Evolutionary conservation across 31 red algal species (phyloP).

Genomic region (Endocladia muricata): DNA sequence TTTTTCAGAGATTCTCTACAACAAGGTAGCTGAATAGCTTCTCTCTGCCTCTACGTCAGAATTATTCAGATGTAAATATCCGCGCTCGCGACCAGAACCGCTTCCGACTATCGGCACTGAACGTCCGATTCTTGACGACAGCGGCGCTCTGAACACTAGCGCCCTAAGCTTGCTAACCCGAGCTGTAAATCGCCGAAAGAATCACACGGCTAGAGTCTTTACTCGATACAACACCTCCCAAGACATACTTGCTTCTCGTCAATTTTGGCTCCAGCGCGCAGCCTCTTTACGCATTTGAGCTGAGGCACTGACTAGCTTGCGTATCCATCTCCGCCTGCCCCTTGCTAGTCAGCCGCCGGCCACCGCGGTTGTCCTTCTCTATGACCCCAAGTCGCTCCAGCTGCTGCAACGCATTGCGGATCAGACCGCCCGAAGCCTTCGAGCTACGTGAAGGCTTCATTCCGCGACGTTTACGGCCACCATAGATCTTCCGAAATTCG

Average conservation of each 20-base stretch:
- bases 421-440: constrained; percentile 83
- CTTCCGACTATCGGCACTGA: too few species aligned
- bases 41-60: too few species aligned
- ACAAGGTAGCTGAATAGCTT: background rate
- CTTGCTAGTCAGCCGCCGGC: constrained; percentile 81
- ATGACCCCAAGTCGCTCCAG: constrained; percentile 90
- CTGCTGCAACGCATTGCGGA: constrained; percentile 91
- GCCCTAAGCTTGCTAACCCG: too few species aligned
- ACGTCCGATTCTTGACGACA: too few species aligned
- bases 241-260: too few species aligned
- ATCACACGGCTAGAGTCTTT: too few species aligned
- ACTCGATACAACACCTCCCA: too few species aligned
- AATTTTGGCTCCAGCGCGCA: too few species aligned
- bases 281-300: constrained; percentile 40
- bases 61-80: too few species aligned
- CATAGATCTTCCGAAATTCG: constrained; percentile 87
- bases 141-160: too few species aligned
- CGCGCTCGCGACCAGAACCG: too few species aligned
- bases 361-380: constrained; percentile 77
- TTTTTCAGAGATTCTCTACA: constrained; percentile 42
- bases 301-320: constrained; percentile 72
- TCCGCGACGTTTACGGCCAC: constrained; percentile 73
- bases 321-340: constrained; percentile 94
- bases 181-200: too few species aligned
- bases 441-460: constrained; percentile 79